Base-by-base conservation (phyloP, 352 stramenopile species). In the Phytophthora litchii region DNA sequence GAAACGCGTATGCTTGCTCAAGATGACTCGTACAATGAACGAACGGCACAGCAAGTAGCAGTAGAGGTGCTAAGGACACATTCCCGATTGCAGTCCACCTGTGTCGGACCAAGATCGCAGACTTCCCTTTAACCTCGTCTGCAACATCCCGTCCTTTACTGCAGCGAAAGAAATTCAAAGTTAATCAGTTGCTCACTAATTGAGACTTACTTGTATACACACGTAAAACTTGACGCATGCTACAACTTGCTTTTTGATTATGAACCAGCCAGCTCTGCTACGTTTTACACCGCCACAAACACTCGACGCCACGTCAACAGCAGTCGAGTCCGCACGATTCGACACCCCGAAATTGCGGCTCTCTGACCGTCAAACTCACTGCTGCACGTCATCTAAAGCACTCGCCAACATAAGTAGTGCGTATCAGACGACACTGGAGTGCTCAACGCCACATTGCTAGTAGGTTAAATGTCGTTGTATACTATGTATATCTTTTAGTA, bases 231-330 rank as follows among this genome's bases (percentile, higher is more conserved):
- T n/a, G n/a, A n/a, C n/a, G n/a, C n/a, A n/a, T n/a, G 20, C 17
- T 7, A 45, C 16, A 17, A 14, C 21, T 47, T 13, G 41, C 29
- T 34, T 34, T 11, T 38, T 25, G 25, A 49, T 37, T 49, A 53
- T 23, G 31, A 42, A 29, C 34, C 32, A 54, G 45, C 34, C 32
- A 54, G 12, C 31, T 10, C 19, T 31, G 20, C 20, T 11, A 1
- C 20, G 20, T 9, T 8, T 14, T 16, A 38, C 29, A 12, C 10
- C n/a, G 9, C 34, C 16, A 57, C 50, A n/a, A 61, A 19, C 44
- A 49, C 54, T 63, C 45, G 44, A 59, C 41, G 13, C 47, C 31
- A 59, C 48, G 56, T 59, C 56, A 64, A 62, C 54, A 62, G 54
- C 19, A 36, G 54, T 42, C 54, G 54, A 57, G 46, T 63, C 54